Evolutionary conservation across 208 protist genomes (phyloP).

Genomic region (Trypanosomatidae sp.): DNA sequence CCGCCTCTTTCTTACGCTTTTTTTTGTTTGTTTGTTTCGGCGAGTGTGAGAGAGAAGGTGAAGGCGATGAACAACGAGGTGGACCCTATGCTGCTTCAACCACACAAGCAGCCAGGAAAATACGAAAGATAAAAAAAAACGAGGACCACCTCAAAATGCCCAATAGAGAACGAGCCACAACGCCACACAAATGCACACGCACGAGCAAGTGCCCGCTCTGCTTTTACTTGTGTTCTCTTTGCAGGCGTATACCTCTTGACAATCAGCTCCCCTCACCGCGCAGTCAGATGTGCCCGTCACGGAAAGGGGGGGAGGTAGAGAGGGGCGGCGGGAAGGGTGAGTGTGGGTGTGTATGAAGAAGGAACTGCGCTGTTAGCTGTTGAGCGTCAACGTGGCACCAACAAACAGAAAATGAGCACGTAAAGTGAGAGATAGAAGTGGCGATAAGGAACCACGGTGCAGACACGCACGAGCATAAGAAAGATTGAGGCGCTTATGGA

Average conservation of each 20-base stretch:
- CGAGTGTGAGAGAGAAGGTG: not conserved
- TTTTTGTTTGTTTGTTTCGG: not conserved
- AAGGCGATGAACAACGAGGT: not conserved
- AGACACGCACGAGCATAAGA: not conserved
- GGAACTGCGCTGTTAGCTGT: not conserved
- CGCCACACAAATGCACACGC: not conserved
- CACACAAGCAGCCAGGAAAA: slow-evolving; percentile 4
- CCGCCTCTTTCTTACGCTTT: not conserved
- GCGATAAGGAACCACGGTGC: not conserved
- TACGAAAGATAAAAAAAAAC: slow-evolving; percentile 6
- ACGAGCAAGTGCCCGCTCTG: not conserved
- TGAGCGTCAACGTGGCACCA: not conserved
- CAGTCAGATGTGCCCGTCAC: not conserved
- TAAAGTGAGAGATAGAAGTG: not conserved
- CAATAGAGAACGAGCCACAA: not conserved
- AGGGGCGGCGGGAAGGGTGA: not conserved
- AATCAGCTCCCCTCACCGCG: not conserved
- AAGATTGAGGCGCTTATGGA: not conserved
- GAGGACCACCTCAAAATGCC: not conserved
- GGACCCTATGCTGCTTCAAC: not conserved
- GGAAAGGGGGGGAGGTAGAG: not conserved
- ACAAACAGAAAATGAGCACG: not conserved
- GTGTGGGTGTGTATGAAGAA: not conserved
- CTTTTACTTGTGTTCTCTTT: not conserved
- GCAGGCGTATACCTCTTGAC: not conserved